Conservation (phyloP, 2,329 filamentous ascomycete genomes). For the Amauroascus verrucosus region DNA sequence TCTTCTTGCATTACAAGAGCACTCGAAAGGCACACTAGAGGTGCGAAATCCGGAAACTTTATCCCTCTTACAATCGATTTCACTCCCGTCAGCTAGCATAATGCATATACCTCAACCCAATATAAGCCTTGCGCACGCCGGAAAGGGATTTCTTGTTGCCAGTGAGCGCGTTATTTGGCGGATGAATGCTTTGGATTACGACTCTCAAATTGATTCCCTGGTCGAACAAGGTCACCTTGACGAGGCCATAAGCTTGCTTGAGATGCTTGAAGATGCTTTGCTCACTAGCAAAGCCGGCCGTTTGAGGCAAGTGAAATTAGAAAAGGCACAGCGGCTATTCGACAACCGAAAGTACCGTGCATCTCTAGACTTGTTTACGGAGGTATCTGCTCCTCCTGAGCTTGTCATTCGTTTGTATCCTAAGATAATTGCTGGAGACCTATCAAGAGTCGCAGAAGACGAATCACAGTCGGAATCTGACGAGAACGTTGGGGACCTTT, state of each 20-base stretch:
- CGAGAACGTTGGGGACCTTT: slow-evolving; percentile 16
- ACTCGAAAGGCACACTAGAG: slow-evolving; percentile 74
- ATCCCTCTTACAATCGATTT: slow-evolving; percentile 76
- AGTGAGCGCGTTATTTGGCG: slow-evolving; percentile 91
- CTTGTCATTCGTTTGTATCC: slow-evolving; percentile 80
- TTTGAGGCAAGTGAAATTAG: slow-evolving; percentile 76
- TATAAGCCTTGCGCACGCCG: slow-evolving; percentile 86
- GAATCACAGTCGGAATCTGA: slow-evolving; percentile 17
- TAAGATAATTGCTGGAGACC: slow-evolving; percentile 66
- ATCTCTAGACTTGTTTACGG: slow-evolving; percentile 81
- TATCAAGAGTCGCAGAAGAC: slow-evolving; percentile 54
- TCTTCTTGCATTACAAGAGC: slow-evolving; percentile 72
- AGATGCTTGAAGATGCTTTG: slow-evolving; percentile 85
- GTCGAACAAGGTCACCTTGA: slow-evolving; percentile 66
- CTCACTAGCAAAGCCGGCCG: slow-evolving; percentile 71
- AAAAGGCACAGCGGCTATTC: slow-evolving; percentile 81
- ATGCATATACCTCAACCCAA: slow-evolving; percentile 89
- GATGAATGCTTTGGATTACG: slow-evolving; percentile 88
- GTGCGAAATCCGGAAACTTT: slow-evolving; percentile 87
- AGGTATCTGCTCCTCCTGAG: slow-evolving; percentile 81
- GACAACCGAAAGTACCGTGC: slow-evolving; percentile 70
- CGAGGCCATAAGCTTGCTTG: slow-evolving; percentile 80
- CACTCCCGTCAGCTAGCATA: slow-evolving; percentile 68
- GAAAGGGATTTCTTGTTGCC: slow-evolving; percentile 87
- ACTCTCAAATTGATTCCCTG: slow-evolving; percentile 75